Evolutionary conservation across 2,329 filamentous ascomycete genomes (phyloP).

Genomic region (Macrophomina phaseolina): DNA sequence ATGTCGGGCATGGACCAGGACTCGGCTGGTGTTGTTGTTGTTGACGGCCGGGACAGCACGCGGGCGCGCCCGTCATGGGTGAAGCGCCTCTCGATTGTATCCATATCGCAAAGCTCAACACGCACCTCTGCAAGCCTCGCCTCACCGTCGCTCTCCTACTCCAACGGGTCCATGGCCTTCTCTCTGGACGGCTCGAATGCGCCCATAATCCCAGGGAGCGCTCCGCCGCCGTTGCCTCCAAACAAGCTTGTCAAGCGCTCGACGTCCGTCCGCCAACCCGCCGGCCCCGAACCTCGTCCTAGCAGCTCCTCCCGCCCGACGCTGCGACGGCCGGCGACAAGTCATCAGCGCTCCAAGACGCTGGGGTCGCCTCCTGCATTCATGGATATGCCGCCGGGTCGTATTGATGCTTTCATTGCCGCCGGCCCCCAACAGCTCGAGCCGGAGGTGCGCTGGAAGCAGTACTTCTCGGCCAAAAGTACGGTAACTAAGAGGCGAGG

Average conservation of each 20-base stretch:
- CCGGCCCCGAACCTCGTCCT: slow-evolving; percentile 53
- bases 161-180: slow-evolving; percentile 60
- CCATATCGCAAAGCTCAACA: slow-evolving; percentile 69
- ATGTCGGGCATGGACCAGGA: slow-evolving; percentile 5
- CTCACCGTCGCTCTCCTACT: slow-evolving; percentile 69
- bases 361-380: slow-evolving; percentile 60
- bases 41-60: slow-evolving; percentile 34
- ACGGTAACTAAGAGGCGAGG: slow-evolving; percentile 48
- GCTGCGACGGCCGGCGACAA: slow-evolving; percentile 76
- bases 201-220: slow-evolving; percentile 62
- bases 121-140: slow-evolving; percentile 67
- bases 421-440: slow-evolving; percentile 13
- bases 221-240: slow-evolving; percentile 55
- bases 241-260: slow-evolving; percentile 82
- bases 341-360: slow-evolving; percentile 76
- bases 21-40: slow-evolving; percentile 31
- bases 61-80: slow-evolving; percentile 69
- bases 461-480: slow-evolving; percentile 46
- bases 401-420: slow-evolving; percentile 26
- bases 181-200: slow-evolving; percentile 62
- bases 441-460: slow-evolving; percentile 38
- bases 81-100: slow-evolving; percentile 70
- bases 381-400: slow-evolving; percentile 38
- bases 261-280: slow-evolving; percentile 60
- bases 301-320: slow-evolving; percentile 68